Percentiles rank a stretch among this genome's conserved stretches.
phyloP scores from a whole-genome alignment of 768 basidiomycete species.

The Coprinopsis cinerea region DNA sequence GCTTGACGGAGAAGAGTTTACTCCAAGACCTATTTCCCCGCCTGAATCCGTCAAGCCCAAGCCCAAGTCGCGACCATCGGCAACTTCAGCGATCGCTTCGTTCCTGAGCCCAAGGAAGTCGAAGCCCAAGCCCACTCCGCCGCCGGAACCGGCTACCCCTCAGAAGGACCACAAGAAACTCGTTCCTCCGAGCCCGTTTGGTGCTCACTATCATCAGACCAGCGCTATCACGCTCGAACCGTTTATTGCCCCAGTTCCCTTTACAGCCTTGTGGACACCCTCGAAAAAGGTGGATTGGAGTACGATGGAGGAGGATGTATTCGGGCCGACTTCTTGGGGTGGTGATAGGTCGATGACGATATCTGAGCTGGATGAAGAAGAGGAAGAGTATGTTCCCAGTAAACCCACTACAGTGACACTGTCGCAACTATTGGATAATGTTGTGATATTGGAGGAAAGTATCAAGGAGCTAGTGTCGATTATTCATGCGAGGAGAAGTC shows the following conservation, averaged over 20 bases:
- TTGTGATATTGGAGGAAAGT: slow-evolving; percentile 90
- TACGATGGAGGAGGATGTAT: slow-evolving; percentile 67
- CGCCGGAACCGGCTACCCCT: slow-evolving; percentile 43
- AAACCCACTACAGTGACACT: slow-evolving; percentile 53
- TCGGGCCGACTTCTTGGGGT: slow-evolving; percentile 26
- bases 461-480: slow-evolving; percentile 90
- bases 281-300: slow-evolving; percentile 45
- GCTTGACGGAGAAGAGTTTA: slow-evolving; percentile 45
- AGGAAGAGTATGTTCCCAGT: slow-evolving; percentile 26
- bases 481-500: slow-evolving; percentile 72
- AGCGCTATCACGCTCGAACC: slow-evolving; percentile 65
- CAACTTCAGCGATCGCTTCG: slow-evolving; percentile 62
- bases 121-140: slow-evolving; percentile 30
- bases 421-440: slow-evolving; percentile 85
- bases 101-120: slow-evolving; percentile 76
- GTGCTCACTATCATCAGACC: slow-evolving; percentile 78
- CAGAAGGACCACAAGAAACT: slow-evolving; percentile 34
- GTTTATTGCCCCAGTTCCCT: slow-evolving; percentile 54
- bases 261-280: slow-evolving; percentile 61
- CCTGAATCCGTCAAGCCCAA: slow-evolving; percentile 28
- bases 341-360: neutral
- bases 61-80: slow-evolving; percentile 46
- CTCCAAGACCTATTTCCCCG: slow-evolving; percentile 22
- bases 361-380: slow-evolving; percentile 14
- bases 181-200: slow-evolving; percentile 71